Evolutionary conservation across 2,329 filamentous ascomycete species (phyloP), one percentile per base, ranked within the genome.

Genomic region (Colletotrichum godetiae): DNA sequence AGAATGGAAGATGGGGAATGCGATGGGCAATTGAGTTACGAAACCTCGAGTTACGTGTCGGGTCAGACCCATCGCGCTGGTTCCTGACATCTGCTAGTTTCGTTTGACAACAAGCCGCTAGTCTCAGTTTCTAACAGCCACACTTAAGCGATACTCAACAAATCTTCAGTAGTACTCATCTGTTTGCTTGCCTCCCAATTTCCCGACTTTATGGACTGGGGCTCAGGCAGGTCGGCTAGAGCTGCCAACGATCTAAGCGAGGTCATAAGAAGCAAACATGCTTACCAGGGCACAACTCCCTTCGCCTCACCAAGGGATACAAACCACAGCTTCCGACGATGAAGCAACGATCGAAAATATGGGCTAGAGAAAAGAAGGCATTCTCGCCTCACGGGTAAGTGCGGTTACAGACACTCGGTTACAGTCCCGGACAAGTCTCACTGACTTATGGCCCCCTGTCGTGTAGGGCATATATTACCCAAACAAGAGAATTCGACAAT

Each of bases 71-170:
- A 46, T 19, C 42, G 11, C 37, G 56, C 27, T 37, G 35, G 52
- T 35, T 42, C 56, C 15, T 42, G 37, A 31, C 56, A 60, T 37
- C 35, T 37, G 37, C 7, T 4, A 6, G 13, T 11, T 29, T 37
- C 13, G 42, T 52, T 60, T 56, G 56, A 56, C 46, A 49, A 35
- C 15, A n/a, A 22, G 24, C 11, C 53, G 22, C 42, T 31, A 24
- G 57, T 67, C 53, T 58, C 49, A 71, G 53, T 61, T 29, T 72
- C 35, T 57, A 29, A 67, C 63, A 57, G 35, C 68, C 49, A 67
- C 52, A 31, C 3, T 19, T 19, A 72, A 62, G 63, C 63, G 57
- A 49, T 29, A 13, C 56, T 64, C 68, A 67, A 72, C 57, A 22
- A 15, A 3, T 15, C 27, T 22, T 63, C 67, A 72, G 46, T 24